Evolutionary conservation across 805 yeast genomes (phyloP).

Genomic region (Starmera quercuum): DNA sequence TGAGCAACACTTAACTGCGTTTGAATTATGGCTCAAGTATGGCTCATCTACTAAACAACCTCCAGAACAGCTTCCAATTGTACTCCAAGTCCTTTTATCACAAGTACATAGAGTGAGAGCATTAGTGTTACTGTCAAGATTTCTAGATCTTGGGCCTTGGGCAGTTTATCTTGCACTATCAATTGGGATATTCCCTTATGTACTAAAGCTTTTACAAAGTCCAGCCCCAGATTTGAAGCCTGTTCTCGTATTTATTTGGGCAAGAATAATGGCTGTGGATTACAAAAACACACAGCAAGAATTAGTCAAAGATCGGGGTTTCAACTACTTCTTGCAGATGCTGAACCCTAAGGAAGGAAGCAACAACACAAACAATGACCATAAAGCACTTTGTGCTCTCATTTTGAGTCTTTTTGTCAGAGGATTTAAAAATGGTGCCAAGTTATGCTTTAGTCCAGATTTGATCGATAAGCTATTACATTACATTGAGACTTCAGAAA

Average conservation of each 20-base stretch:
- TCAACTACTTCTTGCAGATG: conserved; percentile 77
- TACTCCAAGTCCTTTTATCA: conserved; percentile 83
- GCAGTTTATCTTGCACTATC: conserved; percentile 90
- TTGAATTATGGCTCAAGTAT: conserved; percentile 91
- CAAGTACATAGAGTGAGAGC: conserved; percentile 94
- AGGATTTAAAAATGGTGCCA: conserved; percentile 74
- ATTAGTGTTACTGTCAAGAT: conserved; percentile 70
- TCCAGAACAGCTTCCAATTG: conserved; percentile 93
- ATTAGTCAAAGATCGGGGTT: conserved; percentile 84
- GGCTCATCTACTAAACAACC: conserved; percentile 79
- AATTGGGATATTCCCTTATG: conserved; percentile 94
- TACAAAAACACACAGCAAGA: conserved; percentile 86
- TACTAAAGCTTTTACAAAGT: conserved; percentile 78
- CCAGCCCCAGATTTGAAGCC: conserved; percentile 96
- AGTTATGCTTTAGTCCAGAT: conserved; percentile 68
- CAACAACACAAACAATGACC: conserved; percentile 42
- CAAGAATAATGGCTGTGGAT: conserved; percentile 94
- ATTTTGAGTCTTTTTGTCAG: conserved; percentile 78
- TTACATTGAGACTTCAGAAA: conserved; percentile 65
- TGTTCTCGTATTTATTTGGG: conserved; percentile 93
- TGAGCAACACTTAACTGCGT: conserved; percentile 93
- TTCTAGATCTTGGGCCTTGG: conserved; percentile 94
- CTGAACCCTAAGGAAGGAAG: conserved; percentile 39
- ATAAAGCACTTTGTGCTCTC: conserved; percentile 93
- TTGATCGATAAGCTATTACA: conserved; percentile 58